Evolutionary conservation across 257 asterid genomes (phyloP), one percentile per base, ranked within the genome.

Genomic region (Echites panduratus): DNA sequence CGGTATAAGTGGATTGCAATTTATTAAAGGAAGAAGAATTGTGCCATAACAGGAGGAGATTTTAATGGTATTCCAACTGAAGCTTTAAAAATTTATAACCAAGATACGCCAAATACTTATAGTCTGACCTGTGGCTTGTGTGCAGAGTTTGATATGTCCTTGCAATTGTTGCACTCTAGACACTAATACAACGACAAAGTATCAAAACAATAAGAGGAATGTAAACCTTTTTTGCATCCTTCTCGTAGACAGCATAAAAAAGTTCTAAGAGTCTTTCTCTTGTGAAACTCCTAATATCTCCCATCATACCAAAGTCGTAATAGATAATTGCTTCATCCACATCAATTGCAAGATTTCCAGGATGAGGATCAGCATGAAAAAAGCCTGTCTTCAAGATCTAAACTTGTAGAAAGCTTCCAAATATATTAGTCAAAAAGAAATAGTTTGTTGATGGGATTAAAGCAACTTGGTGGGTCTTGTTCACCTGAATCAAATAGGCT

Each of bases 301-400:
- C 99, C 99, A 94, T 94, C 99, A 94, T 91, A 65, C 99, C 99
- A 40, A 94, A 94, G 77, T 94, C 99, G 32, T 94, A 94, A 76
- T 94, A 94, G 80, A 94, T 94, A 71, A 94, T 89, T 47, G 97
- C 80, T 86, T 94, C 95, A 22, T 91, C 99, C 45, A 80, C 90
- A 73, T 94, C 99, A 73, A 94, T 83, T 19, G 98, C 98, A 54
- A 93, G 98, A 83, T 93, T 93, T 78, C 98, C 98, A 29, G 98
- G 98, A 78, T 94, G 99, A 66, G 99, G 99, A 84, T 94, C 99
- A 63, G 99, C 99, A 68, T 94, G 99, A 82, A 94, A 94, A 83
- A 94, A 94, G 69, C 99, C 99, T n/a, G 98, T 91, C 82, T 76
- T 91, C 71, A 94, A 81, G 79, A 94, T 91, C 97, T 94, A 90